Evolutionary conservation across 345 rosid species (phyloP).

Genomic region (Limnanthes douglasii): DNA sequence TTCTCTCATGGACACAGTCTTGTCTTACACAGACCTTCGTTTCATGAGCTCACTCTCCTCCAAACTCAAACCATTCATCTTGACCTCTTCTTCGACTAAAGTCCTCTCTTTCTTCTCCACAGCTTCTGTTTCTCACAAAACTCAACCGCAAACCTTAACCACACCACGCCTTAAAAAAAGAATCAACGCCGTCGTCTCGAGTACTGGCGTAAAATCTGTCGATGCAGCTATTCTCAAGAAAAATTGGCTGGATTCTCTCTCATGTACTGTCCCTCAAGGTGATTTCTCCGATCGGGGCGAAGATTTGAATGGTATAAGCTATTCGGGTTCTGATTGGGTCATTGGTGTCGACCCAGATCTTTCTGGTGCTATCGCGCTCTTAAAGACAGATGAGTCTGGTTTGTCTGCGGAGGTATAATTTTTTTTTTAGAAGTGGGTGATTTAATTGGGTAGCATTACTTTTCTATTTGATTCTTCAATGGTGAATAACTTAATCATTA

Average conservation of each 20-base stretch:
- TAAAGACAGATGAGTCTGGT: conserved; percentile 32
- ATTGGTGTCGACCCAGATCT: conserved; percentile 76
- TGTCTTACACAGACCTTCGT: too few relatives aligned
- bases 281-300: conserved; percentile 4
- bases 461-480: too few relatives aligned
- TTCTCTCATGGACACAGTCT: too few relatives aligned
- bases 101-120: conserved; percentile 1
- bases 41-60: conserved; percentile 16
- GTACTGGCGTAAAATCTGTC: conserved; percentile 7
- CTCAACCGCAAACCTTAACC: not conserved
- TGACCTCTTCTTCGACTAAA: not conserved
- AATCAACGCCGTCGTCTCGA: conserved; percentile 2
- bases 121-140: not conserved
- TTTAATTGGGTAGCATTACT: not conserved
- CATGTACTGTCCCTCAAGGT: conserved; percentile 12
- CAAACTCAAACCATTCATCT: conserved; percentile 17
- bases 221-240: conserved; percentile 27
- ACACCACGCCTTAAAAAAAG: conserved; percentile 2
- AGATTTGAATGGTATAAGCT: too few relatives aligned
- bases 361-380: conserved; percentile 66
- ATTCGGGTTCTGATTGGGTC: conserved; percentile 31
- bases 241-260: conserved; percentile 53
- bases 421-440: not conserved
- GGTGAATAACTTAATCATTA: too few relatives aligned
- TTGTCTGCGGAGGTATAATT: conserved; percentile 44